Evolutionary conservation across 208 protist species (phyloP), one percentile per base, ranked within the genome.

Genomic region (Borovskyia barvae): DNA sequence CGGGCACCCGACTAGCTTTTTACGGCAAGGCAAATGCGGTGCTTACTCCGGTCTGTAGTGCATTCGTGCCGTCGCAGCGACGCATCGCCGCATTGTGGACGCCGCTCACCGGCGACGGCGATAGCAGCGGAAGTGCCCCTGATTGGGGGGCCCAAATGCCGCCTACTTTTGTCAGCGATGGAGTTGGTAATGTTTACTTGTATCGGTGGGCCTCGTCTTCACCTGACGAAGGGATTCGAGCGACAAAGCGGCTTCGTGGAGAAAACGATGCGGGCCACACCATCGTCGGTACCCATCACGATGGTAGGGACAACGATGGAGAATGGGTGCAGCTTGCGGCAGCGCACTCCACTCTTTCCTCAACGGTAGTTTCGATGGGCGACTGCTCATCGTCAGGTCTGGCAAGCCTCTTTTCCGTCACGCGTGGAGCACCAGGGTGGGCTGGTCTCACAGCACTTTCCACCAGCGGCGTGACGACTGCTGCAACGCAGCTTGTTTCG

Each of bases 361-460:
- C 59, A 3, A 37, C 29, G 4, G 50, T 26, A 7, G 50, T 37
- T 8, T 24, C 24, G 25, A 15, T 56, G 36, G 42, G n/a, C n/a
- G 46, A 20, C n/a, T 2, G 20, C 2, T 22, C 35, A 9, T 22
- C 39, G 35, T 30, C 42, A 9, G 17, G 20, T 17, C 25, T 45
- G 32, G 61, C 39, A 19, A n/a, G 22, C 11, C 60, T 75, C 28
- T 68, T 75, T n/a, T 6, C 48, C 12, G 43, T 53, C 26, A 39
- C 51, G 25, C 41, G 59, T 33, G 79, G 80, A 9, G 62, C 71
- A 0, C 60, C 65, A 5, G 83, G 83, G 6, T 90, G 79, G 80
- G 72, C 67, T 14, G 80, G 85, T 19, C 67, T 92, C 12, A 41
- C 49, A 0, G 36, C 30, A 29, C 50, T 66, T 26, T 0, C 33